Conservation (phyloP, 2,329 filamentous ascomycete species). For the Fusarium sp. region DNA sequence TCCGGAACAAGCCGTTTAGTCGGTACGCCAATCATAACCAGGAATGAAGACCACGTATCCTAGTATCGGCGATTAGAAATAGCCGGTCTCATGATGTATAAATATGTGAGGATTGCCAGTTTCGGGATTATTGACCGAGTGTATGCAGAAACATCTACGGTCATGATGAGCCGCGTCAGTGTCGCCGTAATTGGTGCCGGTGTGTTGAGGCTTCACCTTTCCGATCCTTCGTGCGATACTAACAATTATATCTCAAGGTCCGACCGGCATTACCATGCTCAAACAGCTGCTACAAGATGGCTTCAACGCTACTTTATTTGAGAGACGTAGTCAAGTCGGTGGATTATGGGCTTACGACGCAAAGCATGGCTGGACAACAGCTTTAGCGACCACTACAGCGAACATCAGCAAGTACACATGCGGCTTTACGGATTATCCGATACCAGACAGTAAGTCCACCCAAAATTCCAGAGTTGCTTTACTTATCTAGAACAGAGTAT, state of each 20-base stretch:
- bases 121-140: fast-evolving
- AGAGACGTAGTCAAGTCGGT: slow-evolving; percentile 6
- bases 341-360: slow-evolving; percentile 19
- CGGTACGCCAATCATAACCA: background rate
- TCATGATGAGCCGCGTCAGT: background rate
- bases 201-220: background rate
- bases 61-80: background rate
- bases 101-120: background rate
- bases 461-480: too few species aligned
- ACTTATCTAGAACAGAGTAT: background rate
- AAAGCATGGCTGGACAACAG: slow-evolving; percentile 14
- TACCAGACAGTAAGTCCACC: slow-evolving; percentile 17
- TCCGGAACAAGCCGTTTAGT: background rate
- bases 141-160: background rate
- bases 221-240: fast-evolving
- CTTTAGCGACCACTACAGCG: background rate
- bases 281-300: slow-evolving; percentile 26
- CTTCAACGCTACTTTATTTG: slow-evolving; percentile 7
- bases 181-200: slow-evolving; percentile 5
- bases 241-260: background rate
- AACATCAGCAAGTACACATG: slow-evolving; percentile 34
- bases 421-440: slow-evolving; percentile 23
- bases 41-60: background rate
- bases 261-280: slow-evolving; percentile 28
- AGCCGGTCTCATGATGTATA: background rate